These are phyloP conservation scores for Podospora didyma DNA, from an alignment of 495 filamentous ascomycete genomes.

Conservation along the genomic window DNA sequence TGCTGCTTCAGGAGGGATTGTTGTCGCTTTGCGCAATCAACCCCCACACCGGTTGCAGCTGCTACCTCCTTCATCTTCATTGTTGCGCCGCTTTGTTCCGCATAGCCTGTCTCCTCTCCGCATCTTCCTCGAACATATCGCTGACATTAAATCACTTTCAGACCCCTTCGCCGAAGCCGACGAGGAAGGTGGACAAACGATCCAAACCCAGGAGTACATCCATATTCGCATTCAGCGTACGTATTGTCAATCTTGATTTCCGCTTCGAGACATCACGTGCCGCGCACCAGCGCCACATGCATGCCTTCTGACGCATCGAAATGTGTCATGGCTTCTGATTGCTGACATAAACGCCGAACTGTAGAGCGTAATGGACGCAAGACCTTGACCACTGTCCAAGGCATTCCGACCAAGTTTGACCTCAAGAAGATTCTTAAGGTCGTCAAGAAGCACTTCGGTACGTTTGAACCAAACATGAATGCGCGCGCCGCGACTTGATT, in stretches of 20 bases:
- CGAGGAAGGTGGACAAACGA: slow-evolving; percentile 92
- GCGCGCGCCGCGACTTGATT: not conserved
- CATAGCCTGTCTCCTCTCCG: too few species aligned
- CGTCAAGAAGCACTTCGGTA: slow-evolving; percentile 99
- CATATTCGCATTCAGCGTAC: slow-evolving; percentile 99
- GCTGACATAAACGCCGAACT: not conserved
- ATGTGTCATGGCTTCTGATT: not conserved
- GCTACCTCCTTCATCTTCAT: too few species aligned
- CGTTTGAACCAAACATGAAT: slow-evolving; percentile 30
- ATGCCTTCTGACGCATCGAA: not conserved
- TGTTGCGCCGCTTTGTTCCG: too few species aligned
- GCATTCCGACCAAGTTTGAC: slow-evolving; percentile 95
- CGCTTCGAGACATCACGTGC: not conserved
- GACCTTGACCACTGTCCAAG: slow-evolving; percentile 99
- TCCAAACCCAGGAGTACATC: slow-evolving; percentile 92
- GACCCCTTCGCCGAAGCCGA: slow-evolving; percentile 99
- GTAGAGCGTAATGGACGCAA: slow-evolving; percentile 99
- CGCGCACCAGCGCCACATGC: slow-evolving; percentile 2
- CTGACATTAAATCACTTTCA: slow-evolving; percentile 33
- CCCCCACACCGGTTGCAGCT: too few species aligned
- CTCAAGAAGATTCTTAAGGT: slow-evolving; percentile 99
- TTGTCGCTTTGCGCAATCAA: too few species aligned
- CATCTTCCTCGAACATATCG: not conserved
- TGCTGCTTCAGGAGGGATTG: too few species aligned
- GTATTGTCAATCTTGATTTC: slow-evolving; percentile 32